Base-by-base conservation (phyloP, 73 alveolate genomes). In the Blepharisma japonicum region DNA sequence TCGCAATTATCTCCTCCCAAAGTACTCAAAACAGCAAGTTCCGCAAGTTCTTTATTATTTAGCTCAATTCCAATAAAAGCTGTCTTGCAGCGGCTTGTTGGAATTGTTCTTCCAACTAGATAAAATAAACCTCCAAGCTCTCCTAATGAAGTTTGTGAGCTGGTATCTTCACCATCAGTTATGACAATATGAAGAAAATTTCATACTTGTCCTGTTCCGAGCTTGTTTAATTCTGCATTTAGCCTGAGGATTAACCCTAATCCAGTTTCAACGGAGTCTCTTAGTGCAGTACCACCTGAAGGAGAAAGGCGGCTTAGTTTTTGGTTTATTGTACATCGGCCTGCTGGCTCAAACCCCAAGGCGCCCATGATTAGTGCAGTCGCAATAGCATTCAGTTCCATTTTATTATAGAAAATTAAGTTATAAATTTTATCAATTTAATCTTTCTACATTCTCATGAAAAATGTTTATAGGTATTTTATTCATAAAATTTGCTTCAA, bases 161-260 rank as follows among this genome's bases (percentile, higher is more conserved):
- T 9, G 11, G 74, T 61, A 4, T 61, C 74, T 2, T 18, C 74
- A 18, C 74, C 74, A 61, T 61, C 74, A 14, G 74, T 61, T 61
- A 61, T 61, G 11, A 61, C 74, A 39, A 61, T 61, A 25, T 61
- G 74, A 25, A 61, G 47, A 5, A 61, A 61, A 48, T 14, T 18
- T 9, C 38, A 61, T 14, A 25, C 47, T 25, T 61, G 6, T 14
- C 49, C 11, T 2, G 46, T 14, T 20, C 46, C 74, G 5, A 61
- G 39, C 23, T 61, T 11, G 18, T 8, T 8, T 61, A 61, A 25
- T 8, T n/a, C 38, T 61, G 14, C 18, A 25, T 61, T 61, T 2
- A 61, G 74, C 18, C 23, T 61, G 38, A 61, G 38, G 18, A 61
- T 61, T n/a, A 61, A 39, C 3, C 46, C 18, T 11, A 61, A 8